A percentile compares a stretch with the other conserved stretches of the same genome.
phyloP scores from a whole-genome alignment of 148 eudicot genomes.

The Silene conica region DNA sequence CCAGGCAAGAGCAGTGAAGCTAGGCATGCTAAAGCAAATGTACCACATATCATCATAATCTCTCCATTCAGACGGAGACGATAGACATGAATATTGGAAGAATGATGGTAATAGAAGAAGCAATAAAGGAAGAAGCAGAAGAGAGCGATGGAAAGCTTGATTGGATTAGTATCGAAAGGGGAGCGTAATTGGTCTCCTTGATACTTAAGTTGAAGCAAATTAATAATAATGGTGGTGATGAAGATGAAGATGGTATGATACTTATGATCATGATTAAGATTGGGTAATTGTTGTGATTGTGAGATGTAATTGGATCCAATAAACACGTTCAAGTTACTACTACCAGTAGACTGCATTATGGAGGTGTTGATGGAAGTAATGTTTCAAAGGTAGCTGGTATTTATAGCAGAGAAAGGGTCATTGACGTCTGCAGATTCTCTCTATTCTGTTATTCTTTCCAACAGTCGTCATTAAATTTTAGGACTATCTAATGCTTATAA shows the following conservation, averaged over 20 bases:
- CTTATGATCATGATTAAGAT: neutral
- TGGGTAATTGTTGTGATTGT: too few species aligned
- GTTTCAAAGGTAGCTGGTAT: too few species aligned
- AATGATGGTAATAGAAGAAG: neutral
- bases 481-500: too few species aligned
- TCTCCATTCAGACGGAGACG: neutral
- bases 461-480: too few species aligned
- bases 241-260: neutral
- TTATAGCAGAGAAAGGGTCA: too few species aligned
- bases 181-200: neutral
- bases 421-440: too few species aligned
- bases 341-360: neutral
- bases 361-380: neutral
- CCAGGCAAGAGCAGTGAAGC: slow-evolving; percentile 9
- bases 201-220: slow-evolving; percentile 12
- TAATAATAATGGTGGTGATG: neutral
- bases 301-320: neutral
- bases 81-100: neutral
- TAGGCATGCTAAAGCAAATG: neutral
- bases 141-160: neutral
- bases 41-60: neutral
- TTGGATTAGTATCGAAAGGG: slow-evolving; percentile 10
- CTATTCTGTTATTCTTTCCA: too few species aligned
- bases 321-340: neutral
- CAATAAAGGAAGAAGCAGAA: slow-evolving; percentile 16